These are phyloP conservation scores for Candida xiaguanensis DNA, from an alignment of 805 yeast genomes.

Conservation along the genomic window DNA sequence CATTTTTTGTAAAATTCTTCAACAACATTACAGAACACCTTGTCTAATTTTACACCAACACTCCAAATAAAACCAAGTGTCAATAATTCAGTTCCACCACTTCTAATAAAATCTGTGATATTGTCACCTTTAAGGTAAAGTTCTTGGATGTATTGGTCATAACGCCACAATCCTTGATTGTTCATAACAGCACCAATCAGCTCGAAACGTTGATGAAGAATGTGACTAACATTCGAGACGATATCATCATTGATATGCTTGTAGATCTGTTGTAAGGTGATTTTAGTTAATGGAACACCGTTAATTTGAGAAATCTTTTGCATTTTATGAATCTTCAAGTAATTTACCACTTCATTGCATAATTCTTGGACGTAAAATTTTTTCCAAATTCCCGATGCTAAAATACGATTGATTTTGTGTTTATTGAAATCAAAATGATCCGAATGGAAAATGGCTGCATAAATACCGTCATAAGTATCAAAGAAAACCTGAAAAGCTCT, in stretches of 20 bases:
- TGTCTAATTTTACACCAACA: not conserved
- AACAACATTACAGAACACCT: not conserved
- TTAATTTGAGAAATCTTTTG: not conserved
- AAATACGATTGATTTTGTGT: not conserved
- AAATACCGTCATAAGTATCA: too few species aligned
- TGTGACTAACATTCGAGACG: not conserved
- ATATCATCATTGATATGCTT: not conserved
- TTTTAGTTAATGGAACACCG: not conserved
- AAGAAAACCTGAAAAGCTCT: too few species aligned
- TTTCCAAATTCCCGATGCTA: not conserved
- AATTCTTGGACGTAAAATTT: not conserved
- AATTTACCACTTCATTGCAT: not conserved
- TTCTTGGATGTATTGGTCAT: not conserved
- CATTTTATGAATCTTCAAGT: not conserved
- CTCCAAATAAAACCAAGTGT: not conserved
- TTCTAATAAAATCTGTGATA: not conserved
- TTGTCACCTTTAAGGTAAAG: not conserved
- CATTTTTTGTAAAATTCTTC: not conserved
- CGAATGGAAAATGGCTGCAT: too few species aligned
- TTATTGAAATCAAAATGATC: not conserved
- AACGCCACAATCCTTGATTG: not conserved
- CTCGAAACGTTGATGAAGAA: not conserved
- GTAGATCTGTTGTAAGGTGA: not conserved
- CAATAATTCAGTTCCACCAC: not conserved
- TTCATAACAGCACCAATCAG: not conserved